Evolutionary conservation across 2,329 filamentous ascomycete genomes (phyloP).

Genomic region (Lecanoromycetidae sp.): DNA sequence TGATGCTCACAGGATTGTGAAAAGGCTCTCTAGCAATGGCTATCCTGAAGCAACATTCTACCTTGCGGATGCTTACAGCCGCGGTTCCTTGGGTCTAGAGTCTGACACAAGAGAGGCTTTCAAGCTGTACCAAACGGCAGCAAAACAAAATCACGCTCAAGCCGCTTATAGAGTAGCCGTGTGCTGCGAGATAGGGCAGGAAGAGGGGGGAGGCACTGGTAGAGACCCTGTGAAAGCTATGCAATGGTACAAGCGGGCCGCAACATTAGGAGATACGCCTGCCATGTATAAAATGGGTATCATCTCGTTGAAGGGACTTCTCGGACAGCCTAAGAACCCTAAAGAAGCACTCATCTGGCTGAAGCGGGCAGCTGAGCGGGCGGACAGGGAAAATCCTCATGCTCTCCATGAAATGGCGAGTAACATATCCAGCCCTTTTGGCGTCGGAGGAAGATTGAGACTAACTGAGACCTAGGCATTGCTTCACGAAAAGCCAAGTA

Average conservation of each 20-base stretch:
- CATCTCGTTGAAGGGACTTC: conserved; percentile 81
- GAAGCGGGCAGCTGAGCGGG: conserved; percentile 79
- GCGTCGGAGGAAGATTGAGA: not conserved
- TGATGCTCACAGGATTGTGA: conserved; percentile 82
- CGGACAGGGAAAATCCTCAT: conserved; percentile 83
- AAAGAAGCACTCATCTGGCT: conserved; percentile 84
- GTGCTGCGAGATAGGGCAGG: conserved; percentile 90
- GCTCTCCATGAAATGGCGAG: conserved; percentile 78
- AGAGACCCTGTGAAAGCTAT: conserved; percentile 88
- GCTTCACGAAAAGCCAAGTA: conserved; percentile 44
- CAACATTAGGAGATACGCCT: conserved; percentile 75
- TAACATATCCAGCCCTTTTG: not conserved
- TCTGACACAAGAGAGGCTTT: conserved; percentile 87
- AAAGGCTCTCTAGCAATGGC: conserved; percentile 64
- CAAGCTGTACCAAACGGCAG: conserved; percentile 81
- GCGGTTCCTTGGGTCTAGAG: conserved; percentile 65
- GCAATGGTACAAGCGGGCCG: conserved; percentile 94
- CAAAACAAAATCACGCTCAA: conserved; percentile 73
- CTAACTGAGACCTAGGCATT: conserved; percentile 29
- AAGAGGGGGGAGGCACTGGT: conserved; percentile 85
- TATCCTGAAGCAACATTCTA: conserved; percentile 88
- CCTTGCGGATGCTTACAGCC: conserved; percentile 77
- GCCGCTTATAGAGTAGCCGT: conserved; percentile 91
- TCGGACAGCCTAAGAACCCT: conserved; percentile 74
- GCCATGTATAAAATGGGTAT: conserved; percentile 99